These are phyloP conservation scores for Juncus inflexus DNA, from an alignment of 176 grass and related monocot genomes.

Conservation along the genomic window DNA sequence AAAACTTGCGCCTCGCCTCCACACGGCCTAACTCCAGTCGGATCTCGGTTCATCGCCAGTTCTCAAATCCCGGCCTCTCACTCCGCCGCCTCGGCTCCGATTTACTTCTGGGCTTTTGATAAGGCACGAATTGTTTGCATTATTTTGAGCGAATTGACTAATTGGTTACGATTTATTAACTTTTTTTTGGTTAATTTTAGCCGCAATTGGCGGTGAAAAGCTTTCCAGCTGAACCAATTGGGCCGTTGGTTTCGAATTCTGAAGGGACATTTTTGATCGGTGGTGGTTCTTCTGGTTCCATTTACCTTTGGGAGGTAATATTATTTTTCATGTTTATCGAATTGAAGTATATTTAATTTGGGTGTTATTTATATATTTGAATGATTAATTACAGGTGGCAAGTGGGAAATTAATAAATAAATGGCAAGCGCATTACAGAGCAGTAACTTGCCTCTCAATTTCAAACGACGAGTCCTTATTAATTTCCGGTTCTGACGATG, in stretches of 20 bases:
- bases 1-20: conserved; percentile 48
- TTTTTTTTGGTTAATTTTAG: conserved; percentile 32
- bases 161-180: too few species aligned
- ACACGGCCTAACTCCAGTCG: conserved; percentile 43
- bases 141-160: background rate
- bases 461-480: conserved; percentile 62
- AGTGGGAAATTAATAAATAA: conserved; percentile 73
- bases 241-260: conserved; percentile 51
- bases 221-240: conserved; percentile 82
- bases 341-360: background rate
- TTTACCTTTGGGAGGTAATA: conserved; percentile 83
- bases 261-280: conserved; percentile 83
- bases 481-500: conserved; percentile 70
- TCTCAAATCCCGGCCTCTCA: conserved; percentile 38
- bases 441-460: conserved; percentile 69
- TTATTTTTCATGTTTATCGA: conserved; percentile 2
- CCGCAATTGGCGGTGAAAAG: conserved; percentile 68
- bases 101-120: conserved; percentile 84
- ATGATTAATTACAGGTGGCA: conserved; percentile 45
- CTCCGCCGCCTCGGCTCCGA: conserved; percentile 34
- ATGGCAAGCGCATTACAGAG: conserved; percentile 76
- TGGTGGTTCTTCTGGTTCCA: conserved; percentile 53
- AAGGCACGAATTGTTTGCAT: conserved; percentile 33
- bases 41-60: conserved; percentile 54
- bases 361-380: background rate